Conservation (phyloP, 2,329 filamentous ascomycete genomes). For the Pseudonectria foliicola region DNA sequence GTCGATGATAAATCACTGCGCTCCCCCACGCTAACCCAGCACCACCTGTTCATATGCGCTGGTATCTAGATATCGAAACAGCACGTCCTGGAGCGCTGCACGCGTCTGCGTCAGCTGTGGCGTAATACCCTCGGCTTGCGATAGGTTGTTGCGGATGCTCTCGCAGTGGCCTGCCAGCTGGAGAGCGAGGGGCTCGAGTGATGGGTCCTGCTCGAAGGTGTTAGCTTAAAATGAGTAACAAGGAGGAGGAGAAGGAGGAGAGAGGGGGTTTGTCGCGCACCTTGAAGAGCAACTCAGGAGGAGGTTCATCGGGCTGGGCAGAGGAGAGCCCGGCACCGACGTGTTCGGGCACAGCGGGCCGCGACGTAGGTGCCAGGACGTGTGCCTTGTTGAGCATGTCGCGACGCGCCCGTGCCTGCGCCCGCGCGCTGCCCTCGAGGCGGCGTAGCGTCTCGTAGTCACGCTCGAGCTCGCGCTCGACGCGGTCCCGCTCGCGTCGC, state of each 20-base stretch:
- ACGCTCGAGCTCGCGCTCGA: conserved; percentile 47
- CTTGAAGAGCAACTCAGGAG: conserved; percentile 14
- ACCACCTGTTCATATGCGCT: conserved; percentile 42
- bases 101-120: conserved; percentile 41
- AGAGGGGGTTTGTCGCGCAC: conserved; percentile 4
- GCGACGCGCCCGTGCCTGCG: conserved; percentile 44
- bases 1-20: not conserved
- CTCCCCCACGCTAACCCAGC: conserved; percentile 26
- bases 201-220: conserved; percentile 25
- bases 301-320: conserved; percentile 4
- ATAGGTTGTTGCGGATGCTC: conserved; percentile 46
- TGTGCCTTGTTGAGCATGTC: conserved; percentile 44
- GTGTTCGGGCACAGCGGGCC: conserved; percentile 3
- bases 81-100: conserved; percentile 41
- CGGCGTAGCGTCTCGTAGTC: conserved; percentile 46
- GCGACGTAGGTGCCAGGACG: conserved; percentile 35
- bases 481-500: conserved; percentile 47
- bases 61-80: conserved; percentile 38
- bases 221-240: not conserved
- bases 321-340: not conserved
- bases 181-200: conserved; percentile 36
- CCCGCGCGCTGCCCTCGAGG: conserved; percentile 50
- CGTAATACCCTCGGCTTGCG: conserved; percentile 45
- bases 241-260: no score
- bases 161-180: conserved; percentile 50